Percentiles rank a stretch among this genome's conserved stretches.
phyloP scores from a whole-genome alignment of 192 early-diverging fungal species.

The Diversispora eburnea region DNA sequence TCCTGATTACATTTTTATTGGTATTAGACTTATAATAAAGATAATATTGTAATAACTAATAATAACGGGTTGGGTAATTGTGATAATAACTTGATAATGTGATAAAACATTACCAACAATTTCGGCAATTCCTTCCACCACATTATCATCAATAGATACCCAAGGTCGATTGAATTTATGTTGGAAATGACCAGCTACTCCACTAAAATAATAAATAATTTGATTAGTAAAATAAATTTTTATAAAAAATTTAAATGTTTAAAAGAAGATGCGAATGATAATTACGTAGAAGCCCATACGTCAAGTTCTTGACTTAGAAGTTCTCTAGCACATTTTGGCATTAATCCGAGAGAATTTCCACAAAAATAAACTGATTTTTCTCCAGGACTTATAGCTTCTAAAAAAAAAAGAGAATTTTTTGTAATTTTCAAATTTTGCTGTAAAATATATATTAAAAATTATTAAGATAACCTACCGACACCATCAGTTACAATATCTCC shows the following conservation, averaged over 20 bases:
- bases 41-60: background rate
- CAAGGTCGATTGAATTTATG: conserved; percentile 82
- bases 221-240: background rate
- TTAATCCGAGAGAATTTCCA: conserved; percentile 92
- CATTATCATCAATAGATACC: conserved; percentile 76
- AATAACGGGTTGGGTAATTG: background rate
- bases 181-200: conserved; percentile 85
- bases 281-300: conserved; percentile 72
- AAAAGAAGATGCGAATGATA: background rate
- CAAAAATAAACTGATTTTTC: conserved; percentile 74
- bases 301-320: conserved; percentile 86
- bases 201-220: conserved; percentile 40
- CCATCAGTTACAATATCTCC: conserved; percentile 38
- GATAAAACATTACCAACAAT: conserved; percentile 65
- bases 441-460: background rate
- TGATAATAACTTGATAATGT: background rate
- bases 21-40: background rate
- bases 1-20: conserved; percentile 41
- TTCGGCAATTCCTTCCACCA: conserved; percentile 67
- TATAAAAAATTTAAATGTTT: background rate
- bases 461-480: conserved; percentile 2
- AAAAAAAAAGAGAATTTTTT: background rate
- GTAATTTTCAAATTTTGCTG: background rate
- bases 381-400: conserved; percentile 32
- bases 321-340: conserved; percentile 63